These are phyloP conservation scores for Trichothecium roseum DNA, from an alignment of 2,329 filamentous ascomycete species.

Conservation along the genomic window DNA sequence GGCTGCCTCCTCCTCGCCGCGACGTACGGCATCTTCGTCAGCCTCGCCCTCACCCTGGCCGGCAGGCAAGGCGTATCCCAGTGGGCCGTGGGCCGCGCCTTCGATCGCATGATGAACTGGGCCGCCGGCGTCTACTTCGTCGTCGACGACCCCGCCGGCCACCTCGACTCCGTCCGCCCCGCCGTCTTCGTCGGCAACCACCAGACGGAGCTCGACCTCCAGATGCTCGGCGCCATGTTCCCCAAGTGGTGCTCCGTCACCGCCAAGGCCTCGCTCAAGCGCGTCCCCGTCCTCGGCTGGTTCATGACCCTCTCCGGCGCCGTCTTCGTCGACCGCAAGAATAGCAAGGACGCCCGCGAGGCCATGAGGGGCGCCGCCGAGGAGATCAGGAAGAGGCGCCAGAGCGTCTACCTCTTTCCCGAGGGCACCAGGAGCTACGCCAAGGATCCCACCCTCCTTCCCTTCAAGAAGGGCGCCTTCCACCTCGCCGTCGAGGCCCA, in stretches of 20 bases:
- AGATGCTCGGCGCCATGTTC: slow-evolving; percentile 83
- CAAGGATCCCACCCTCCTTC: slow-evolving; percentile 67
- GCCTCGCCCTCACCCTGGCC: slow-evolving; percentile 57
- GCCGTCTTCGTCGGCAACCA: slow-evolving; percentile 92
- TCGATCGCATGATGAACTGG: slow-evolving; percentile 67
- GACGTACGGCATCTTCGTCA: slow-evolving; percentile 65
- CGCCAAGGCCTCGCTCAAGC: slow-evolving; percentile 76
- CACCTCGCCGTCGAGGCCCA: slow-evolving; percentile 90
- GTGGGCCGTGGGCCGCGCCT: slow-evolving; percentile 71
- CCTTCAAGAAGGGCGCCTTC: slow-evolving; percentile 99
- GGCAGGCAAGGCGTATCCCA: slow-evolving; percentile 71
- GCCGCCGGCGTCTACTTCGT: slow-evolving; percentile 71
- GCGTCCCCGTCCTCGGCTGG: slow-evolving; percentile 80
- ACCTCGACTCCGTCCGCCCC: slow-evolving; percentile 58
- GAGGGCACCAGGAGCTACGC: slow-evolving; percentile 91
- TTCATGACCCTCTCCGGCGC: slow-evolving; percentile 84
- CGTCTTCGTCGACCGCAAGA: slow-evolving; percentile 91
- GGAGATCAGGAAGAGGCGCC: slow-evolving; percentile 62
- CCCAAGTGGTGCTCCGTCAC: slow-evolving; percentile 88
- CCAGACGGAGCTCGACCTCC: slow-evolving; percentile 89
- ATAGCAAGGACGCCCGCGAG: slow-evolving; percentile 68
- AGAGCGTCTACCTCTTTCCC: slow-evolving; percentile 79
- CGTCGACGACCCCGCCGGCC: slow-evolving; percentile 54
- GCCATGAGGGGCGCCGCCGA: slow-evolving; percentile 76
- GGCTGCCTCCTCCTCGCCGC: slow-evolving; percentile 50